Evolutionary conservation across 2,329 filamentous ascomycete species (phyloP).

Genomic region (Fusarium sp.): DNA sequence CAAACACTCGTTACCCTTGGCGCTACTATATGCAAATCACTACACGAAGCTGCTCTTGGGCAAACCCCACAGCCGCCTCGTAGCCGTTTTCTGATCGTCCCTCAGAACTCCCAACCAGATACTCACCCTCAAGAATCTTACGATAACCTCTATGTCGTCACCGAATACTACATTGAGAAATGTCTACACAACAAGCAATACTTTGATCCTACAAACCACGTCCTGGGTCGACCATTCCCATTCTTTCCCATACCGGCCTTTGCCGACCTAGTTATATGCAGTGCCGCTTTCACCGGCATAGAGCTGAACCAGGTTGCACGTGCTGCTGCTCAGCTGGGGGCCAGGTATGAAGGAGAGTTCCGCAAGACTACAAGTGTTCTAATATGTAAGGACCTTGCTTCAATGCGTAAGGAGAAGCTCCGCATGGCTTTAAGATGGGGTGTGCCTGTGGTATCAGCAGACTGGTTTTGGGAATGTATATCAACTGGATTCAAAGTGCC

Average conservation of each 20-base stretch:
- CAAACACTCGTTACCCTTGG: slow-evolving; percentile 62
- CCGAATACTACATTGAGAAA: slow-evolving; percentile 92
- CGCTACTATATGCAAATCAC: slow-evolving; percentile 57
- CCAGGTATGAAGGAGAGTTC: slow-evolving; percentile 82
- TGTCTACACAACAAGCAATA: slow-evolving; percentile 83
- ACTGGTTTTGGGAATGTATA: slow-evolving; percentile 90
- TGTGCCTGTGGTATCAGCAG: slow-evolving; percentile 82
- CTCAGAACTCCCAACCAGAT: slow-evolving; percentile 61
- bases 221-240: slow-evolving; percentile 81
- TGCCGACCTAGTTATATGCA: slow-evolving; percentile 76
- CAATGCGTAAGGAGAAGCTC: slow-evolving; percentile 79
- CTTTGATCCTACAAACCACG: slow-evolving; percentile 74
- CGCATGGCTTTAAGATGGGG: slow-evolving; percentile 78
- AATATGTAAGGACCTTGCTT: slow-evolving; percentile 71
- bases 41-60: slow-evolving; percentile 55
- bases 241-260: slow-evolving; percentile 78
- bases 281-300: slow-evolving; percentile 84
- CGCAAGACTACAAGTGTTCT: slow-evolving; percentile 79
- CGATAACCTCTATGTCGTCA: slow-evolving; percentile 68
- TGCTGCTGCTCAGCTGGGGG: slow-evolving; percentile 80
- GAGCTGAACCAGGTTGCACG: slow-evolving; percentile 88
- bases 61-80: slow-evolving; percentile 46
- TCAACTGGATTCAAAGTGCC: slow-evolving; percentile 63
- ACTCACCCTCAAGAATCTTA: slow-evolving; percentile 56
- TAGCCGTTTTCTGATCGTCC: slow-evolving; percentile 65